Evolutionary conservation across 441 rosid genomes (phyloP), one percentile per base, ranked within the genome.

Genomic region (Brassica hybrid): DNA sequence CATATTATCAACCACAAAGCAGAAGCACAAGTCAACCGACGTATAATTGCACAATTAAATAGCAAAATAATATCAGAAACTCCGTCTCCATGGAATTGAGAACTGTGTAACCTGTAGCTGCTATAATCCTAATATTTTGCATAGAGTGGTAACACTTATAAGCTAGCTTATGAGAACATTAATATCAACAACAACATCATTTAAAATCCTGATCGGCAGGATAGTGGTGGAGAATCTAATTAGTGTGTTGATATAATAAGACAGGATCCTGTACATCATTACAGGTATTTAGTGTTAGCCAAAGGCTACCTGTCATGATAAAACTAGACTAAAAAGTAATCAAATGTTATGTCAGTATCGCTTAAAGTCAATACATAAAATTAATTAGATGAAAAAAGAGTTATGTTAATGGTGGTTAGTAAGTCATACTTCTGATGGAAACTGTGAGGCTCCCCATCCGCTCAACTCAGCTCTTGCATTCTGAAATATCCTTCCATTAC

Each of bases 381-480:
- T 88, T 88, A 86, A 89, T 88, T 88, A 86, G 89, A 88, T 27
- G 32, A 65, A 78, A 79, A 82, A 83, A 80, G 81, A 88, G 97
- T 94, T 91, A 91, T 87, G 98, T 94, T 91, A 94, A 92, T 88
- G 88, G 21, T 88, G 88, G 92, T 92, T 89, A 94, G 97, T 88
- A 91, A 27, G 90, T 87, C 97, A 70, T 94, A 92, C 98, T 88
- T 94, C 98, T 88, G 97, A 91, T 89, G 90, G 97, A 85, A 90
- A 91, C 72, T 86, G 93, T 80, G 98, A 88, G 67, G 94, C 85
- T 54, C 21, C 59, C 97, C 97, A 88, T 88, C 93, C 90, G 73
- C 87, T 88, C 92, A 87, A 79, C 87, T 94, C 89, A 14, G 87
- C 91, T 89, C 93, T 94, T 88, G 95, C 94, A 82, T 92, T 91